Evolutionary conservation across 805 yeast species (phyloP).

Genomic region (Teunomyces aglyptinius): DNA sequence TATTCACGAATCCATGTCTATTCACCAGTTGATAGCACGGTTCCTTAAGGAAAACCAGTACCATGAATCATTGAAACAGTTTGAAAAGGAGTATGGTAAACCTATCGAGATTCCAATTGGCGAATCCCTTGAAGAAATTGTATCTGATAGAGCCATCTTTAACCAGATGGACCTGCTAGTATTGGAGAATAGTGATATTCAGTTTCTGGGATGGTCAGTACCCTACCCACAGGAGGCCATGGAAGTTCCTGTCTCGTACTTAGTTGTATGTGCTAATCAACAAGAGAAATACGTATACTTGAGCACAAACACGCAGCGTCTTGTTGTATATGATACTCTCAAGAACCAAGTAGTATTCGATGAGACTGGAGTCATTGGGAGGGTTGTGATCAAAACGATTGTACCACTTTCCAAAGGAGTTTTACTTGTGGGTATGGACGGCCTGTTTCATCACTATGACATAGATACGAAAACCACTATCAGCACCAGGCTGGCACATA

Average conservation of each 20-base stretch:
- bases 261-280: slow-evolving; percentile 20
- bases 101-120: slow-evolving; percentile 12
- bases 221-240: slow-evolving; percentile 26
- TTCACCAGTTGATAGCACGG: slow-evolving; percentile 48
- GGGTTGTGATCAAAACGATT: slow-evolving; percentile 35
- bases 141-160: slow-evolving; percentile 36
- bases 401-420: slow-evolving; percentile 20
- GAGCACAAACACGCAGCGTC: slow-evolving; percentile 9
- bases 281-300: slow-evolving; percentile 7
- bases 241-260: slow-evolving; percentile 17
- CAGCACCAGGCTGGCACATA: slow-evolving; percentile 24
- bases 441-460: slow-evolving; percentile 25
- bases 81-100: slow-evolving; percentile 46
- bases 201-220: slow-evolving; percentile 23
- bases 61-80: slow-evolving; percentile 43
- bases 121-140: slow-evolving; percentile 36
- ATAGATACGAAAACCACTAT: slow-evolving; percentile 5
- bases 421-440: slow-evolving; percentile 54
- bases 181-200: slow-evolving; percentile 3
- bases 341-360: slow-evolving; percentile 5
- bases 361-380: slow-evolving; percentile 13
- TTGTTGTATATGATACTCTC: slow-evolving; percentile 19
- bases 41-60: slow-evolving; percentile 53
- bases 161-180: slow-evolving; percentile 13
- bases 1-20: slow-evolving; percentile 1